Percentiles rank a stretch among this genome's conserved stretches.
Evolutionary conservation across 768 basidiomycete species (phyloP).

Genomic region (Inosperma sp.): DNA sequence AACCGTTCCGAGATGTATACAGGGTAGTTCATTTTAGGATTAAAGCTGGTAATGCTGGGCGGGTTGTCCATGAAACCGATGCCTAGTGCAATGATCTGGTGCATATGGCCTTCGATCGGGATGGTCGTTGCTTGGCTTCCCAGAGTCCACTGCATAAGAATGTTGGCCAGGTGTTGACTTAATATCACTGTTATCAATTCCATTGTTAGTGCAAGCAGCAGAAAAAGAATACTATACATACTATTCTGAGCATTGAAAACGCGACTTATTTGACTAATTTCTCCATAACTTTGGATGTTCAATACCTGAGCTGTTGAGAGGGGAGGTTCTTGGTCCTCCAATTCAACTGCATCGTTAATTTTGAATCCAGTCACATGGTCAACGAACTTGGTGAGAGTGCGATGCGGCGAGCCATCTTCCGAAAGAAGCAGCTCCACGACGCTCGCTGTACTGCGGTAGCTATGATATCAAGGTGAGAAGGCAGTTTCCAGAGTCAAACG

Average conservation of each 20-base stretch:
- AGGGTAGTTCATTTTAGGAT: background rate
- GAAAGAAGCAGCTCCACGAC: no score
- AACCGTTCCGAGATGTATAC: constrained; percentile 18
- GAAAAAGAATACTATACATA: constrained; percentile 1
- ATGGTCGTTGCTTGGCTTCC: constrained; percentile 5
- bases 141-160: constrained; percentile 16
- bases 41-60: background rate
- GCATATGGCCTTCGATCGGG: background rate
- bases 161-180: constrained; percentile 11
- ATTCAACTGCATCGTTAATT: no score
- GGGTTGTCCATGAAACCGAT: background rate
- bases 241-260: no score
- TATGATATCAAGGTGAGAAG: no score
- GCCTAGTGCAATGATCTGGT: background rate
- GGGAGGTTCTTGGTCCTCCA: no score
- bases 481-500: no score
- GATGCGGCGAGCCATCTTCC: no score
- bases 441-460: no score
- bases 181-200: constrained; percentile 8
- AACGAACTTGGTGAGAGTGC: no score
- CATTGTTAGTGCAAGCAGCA: background rate
- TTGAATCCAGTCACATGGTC: no score
- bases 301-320: no score
- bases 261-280: no score
- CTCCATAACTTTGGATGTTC: background rate